Percentiles rank a stretch among this genome's conserved stretches.
Evolutionary conservation across 129 eudicot species (phyloP).

Genomic region (Arctium minus): DNA sequence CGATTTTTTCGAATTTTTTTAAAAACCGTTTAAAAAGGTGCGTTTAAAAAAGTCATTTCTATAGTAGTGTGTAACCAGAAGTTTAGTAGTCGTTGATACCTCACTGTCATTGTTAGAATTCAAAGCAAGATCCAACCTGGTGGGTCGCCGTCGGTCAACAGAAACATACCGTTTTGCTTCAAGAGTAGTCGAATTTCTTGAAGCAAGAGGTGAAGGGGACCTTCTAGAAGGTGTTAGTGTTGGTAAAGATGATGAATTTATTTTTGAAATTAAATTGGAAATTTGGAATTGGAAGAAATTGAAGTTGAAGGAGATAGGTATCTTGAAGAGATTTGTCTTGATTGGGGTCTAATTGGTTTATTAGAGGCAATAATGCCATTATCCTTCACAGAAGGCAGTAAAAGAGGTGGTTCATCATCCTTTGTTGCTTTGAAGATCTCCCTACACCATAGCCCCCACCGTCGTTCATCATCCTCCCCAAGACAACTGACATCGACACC

Average conservation of each 20-base stretch:
- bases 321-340: constrained; percentile 62
- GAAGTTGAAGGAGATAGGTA: constrained; percentile 74
- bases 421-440: too few relatives aligned
- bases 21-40: too few relatives aligned
- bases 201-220: constrained; percentile 61
- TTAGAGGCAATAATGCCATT: constrained; percentile 33
- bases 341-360: constrained; percentile 38
- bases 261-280: constrained; percentile 17
- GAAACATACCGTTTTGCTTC: constrained; percentile 59
- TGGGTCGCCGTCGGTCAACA: constrained; percentile 61
- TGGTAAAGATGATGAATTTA: not conserved
- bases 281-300: constrained; percentile 33
- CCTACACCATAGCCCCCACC: too few relatives aligned
- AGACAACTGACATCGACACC: too few relatives aligned
- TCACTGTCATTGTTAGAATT: constrained; percentile 47
- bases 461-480: too few relatives aligned
- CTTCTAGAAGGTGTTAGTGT: constrained; percentile 41
- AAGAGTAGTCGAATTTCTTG: constrained; percentile 29
- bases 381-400: constrained; percentile 49
- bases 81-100: constrained; percentile 62
- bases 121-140: constrained; percentile 45
- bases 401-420: constrained; percentile 38
- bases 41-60: too few relatives aligned
- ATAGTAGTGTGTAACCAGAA: constrained; percentile 43
- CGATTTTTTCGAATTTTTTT: too few relatives aligned